A percentile compares a stretch with the other conserved stretches of the same genome.
These are phyloP conservation scores for Penicillium argentinense DNA, from an alignment of 495 filamentous ascomycete genomes.

Conservation along the genomic window DNA sequence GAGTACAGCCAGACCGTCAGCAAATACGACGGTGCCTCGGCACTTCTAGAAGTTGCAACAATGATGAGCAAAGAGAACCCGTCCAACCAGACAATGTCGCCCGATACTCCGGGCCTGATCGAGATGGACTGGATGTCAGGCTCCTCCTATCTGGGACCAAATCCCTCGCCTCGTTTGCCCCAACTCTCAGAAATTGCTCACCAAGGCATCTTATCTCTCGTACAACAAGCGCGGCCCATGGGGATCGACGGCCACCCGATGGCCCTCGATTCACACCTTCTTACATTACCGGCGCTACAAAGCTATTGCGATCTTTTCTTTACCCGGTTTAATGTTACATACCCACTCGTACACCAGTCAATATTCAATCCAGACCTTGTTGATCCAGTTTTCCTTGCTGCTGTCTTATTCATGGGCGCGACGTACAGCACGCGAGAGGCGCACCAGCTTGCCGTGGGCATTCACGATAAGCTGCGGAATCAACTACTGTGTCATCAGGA, in stretches of 20 bases:
- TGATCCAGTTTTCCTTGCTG: slow-evolving; percentile 47
- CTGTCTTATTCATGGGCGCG: slow-evolving; percentile 53
- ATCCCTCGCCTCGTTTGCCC: slow-evolving; percentile 16
- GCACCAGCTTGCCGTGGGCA: slow-evolving; percentile 53
- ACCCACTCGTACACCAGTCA: slow-evolving; percentile 52
- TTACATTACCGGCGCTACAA: slow-evolving; percentile 48
- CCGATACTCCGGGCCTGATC: slow-evolving; percentile 5
- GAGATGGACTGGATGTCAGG: slow-evolving; percentile 40
- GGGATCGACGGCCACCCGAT: slow-evolving; percentile 41
- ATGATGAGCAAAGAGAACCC: slow-evolving; percentile 11
- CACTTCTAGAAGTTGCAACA: slow-evolving; percentile 22
- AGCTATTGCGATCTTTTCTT: slow-evolving; percentile 56
- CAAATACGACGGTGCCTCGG: slow-evolving; percentile 18
- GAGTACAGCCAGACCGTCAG: neutral
- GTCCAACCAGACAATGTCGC: slow-evolving; percentile 3
- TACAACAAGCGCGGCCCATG: slow-evolving; percentile 40
- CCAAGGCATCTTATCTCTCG: slow-evolving; percentile 40
- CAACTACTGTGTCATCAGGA: slow-evolving; percentile 41
- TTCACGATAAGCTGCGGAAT: slow-evolving; percentile 49
- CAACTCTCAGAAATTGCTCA: slow-evolving; percentile 34
- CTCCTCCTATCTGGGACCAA: slow-evolving; percentile 7
- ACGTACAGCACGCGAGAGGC: slow-evolving; percentile 55
- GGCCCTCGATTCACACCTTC: slow-evolving; percentile 43
- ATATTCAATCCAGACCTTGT: slow-evolving; percentile 49
- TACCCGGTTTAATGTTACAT: slow-evolving; percentile 52